phyloP scores from a whole-genome alignment of 2,329 filamentous ascomycete genomes.

The Monosporascus sp. region DNA sequence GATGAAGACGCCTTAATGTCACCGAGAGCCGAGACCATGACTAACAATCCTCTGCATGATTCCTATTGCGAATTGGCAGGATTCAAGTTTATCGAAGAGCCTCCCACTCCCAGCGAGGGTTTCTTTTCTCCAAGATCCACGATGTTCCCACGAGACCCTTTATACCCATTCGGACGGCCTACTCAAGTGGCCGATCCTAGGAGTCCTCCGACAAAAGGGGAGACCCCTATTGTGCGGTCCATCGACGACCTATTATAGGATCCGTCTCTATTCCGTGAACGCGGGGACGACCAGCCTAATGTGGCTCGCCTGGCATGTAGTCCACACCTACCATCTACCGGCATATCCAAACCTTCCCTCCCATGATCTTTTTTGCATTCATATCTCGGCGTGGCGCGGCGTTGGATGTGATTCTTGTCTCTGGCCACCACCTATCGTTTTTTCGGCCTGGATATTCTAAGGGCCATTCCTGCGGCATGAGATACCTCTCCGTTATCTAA shows the following conservation, averaged over 20 bases:
- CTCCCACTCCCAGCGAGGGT: conserved; percentile 46
- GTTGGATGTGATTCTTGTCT: not conserved
- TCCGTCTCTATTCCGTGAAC: too few relatives aligned
- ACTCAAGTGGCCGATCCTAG: conserved; percentile 58
- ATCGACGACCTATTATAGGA: conserved; percentile 70
- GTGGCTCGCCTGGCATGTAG: not conserved
- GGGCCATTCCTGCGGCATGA: not conserved
- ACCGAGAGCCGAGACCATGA: conserved; percentile 68
- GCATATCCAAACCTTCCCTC: too few relatives aligned
- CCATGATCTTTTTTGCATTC: not conserved
- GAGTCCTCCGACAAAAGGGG: conserved; percentile 69
- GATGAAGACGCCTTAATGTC: conserved; percentile 60
- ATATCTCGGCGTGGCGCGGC: not conserved
- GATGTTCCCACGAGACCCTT: conserved; percentile 50
- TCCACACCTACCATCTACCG: too few relatives aligned
- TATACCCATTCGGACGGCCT: conserved; percentile 47
- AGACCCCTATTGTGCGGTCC: conserved; percentile 69
- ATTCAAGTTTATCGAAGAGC: conserved; percentile 48
- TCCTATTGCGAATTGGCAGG: conserved; percentile 37
- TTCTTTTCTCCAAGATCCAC: conserved; percentile 49
- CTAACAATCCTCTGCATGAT: conserved; percentile 58
- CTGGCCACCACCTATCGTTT: not conserved
- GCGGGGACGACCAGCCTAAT: not conserved
- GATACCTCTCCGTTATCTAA: not conserved
- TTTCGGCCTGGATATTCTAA: not conserved